Conservation (phyloP, 495 filamentous ascomycete genomes). For the Neurospora africana region DNA sequence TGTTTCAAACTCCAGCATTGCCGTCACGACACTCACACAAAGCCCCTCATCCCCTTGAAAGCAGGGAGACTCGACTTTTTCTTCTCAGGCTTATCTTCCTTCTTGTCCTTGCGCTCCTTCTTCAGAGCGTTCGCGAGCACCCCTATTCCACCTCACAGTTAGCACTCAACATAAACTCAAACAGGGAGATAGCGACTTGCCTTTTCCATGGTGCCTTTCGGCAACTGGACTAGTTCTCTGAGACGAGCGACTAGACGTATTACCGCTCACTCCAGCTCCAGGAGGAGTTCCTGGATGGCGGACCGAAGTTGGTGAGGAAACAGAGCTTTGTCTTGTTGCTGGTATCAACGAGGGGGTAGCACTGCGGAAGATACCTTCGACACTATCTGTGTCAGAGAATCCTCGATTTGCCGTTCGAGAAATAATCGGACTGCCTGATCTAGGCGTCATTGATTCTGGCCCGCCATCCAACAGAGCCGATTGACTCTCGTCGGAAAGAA, state of each 20-base stretch:
- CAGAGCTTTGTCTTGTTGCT: not conserved
- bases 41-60: conserved; percentile 41
- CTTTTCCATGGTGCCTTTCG: conserved; percentile 36
- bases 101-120: conserved; percentile 43
- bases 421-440: conserved; percentile 6
- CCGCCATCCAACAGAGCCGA: conserved; percentile 2
- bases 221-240: conserved; percentile 29
- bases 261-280: conserved; percentile 3
- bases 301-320: not conserved
- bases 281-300: conserved; percentile 22
- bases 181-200: conserved; percentile 24
- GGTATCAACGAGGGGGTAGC: conserved; percentile 27
- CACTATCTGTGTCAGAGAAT: conserved; percentile 25
- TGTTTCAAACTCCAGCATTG: not conserved
- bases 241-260: conserved; percentile 1
- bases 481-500: not conserved
- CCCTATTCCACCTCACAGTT: conserved; percentile 24
- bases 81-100: conserved; percentile 38
- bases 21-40: conserved; percentile 22
- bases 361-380: conserved; percentile 24
- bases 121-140: conserved; percentile 47
- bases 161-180: conserved; percentile 15
- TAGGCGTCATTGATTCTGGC: not conserved
- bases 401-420: conserved; percentile 12
- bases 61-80: conserved; percentile 35